phyloP scores from a whole-genome alignment of 441 rosid genomes.

The Syzygium syzygioides region DNA sequence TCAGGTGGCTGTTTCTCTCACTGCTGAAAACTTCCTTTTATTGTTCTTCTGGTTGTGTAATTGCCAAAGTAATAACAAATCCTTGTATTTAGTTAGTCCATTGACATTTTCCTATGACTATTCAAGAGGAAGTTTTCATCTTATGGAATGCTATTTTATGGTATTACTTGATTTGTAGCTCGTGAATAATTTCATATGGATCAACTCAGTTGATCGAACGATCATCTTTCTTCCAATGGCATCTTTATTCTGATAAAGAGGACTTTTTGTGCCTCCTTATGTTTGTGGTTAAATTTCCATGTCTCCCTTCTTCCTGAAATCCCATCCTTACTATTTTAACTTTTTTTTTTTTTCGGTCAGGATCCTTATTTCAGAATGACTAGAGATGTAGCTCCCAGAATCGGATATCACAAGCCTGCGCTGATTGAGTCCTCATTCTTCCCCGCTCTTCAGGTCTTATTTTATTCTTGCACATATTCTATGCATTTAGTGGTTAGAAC shows the following conservation, averaged over 20 bases:
- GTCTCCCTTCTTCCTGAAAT: not conserved
- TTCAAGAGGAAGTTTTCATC: not conserved
- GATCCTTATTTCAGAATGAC: slow-evolving; percentile 99
- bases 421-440: slow-evolving; percentile 80
- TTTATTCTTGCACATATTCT: not conserved
- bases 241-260: not conserved
- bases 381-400: slow-evolving; percentile 86
- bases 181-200: not conserved
- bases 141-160: not conserved
- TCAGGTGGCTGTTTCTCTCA: slow-evolving; percentile 40
- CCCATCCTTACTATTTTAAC: not conserved
- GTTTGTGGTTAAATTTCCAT: not conserved
- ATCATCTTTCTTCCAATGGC: not conserved
- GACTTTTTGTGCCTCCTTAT: not conserved
- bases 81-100: not conserved
- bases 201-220: not conserved
- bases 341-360: slow-evolving; percentile 35
- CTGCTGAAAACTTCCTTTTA: not conserved
- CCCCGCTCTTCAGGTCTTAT: slow-evolving; percentile 82
- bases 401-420: slow-evolving; percentile 91
- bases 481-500: not conserved
- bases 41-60: not conserved
- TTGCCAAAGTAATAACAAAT: not conserved
- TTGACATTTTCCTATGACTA: not conserved
- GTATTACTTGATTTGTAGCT: not conserved